These are phyloP conservation scores for Actinomortierella ambigua DNA, from an alignment of 371 early-diverging fungal genomes.

Conservation along the genomic window DNA sequence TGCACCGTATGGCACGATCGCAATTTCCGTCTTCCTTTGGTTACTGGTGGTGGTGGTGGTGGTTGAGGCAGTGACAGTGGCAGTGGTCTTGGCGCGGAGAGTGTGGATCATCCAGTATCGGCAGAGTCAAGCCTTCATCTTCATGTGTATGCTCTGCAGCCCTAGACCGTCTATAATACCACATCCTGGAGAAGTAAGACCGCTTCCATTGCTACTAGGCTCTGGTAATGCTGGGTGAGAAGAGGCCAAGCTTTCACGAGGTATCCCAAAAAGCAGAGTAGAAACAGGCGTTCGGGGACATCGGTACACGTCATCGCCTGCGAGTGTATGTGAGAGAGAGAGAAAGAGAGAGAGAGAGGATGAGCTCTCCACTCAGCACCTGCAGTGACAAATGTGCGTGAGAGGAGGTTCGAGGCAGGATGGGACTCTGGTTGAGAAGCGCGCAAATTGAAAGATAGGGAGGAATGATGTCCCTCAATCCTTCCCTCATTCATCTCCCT, in stretches of 20 bases:
- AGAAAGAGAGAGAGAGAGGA: neutral
- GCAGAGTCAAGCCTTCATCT: neutral
- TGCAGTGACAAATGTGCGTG: too few relatives aligned
- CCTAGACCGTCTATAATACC: neutral
- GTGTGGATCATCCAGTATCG: neutral
- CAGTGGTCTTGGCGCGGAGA: neutral
- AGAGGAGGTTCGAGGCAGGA: too few relatives aligned
- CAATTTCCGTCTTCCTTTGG: neutral
- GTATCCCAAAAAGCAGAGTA: too few relatives aligned
- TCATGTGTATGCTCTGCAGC: neutral
- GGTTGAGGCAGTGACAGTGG: neutral
- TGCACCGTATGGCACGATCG: conserved; percentile 29
- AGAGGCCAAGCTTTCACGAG: too few relatives aligned
- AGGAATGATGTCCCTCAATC: too few relatives aligned
- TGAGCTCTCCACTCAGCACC: neutral
- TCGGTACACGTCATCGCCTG: too few relatives aligned
- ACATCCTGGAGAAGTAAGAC: neutral
- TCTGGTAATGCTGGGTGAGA: too few relatives aligned
- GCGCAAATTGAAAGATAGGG: too few relatives aligned
- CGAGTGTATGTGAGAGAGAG: too few relatives aligned
- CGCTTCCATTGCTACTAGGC: conserved; percentile 19
- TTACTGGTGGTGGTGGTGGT: neutral
- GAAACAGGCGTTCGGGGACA: too few relatives aligned
- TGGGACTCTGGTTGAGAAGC: too few relatives aligned
- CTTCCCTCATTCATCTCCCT: too few relatives aligned